Base-by-base conservation (phyloP, 768 basidiomycete species). In the Myochromella boudieri region DNA sequence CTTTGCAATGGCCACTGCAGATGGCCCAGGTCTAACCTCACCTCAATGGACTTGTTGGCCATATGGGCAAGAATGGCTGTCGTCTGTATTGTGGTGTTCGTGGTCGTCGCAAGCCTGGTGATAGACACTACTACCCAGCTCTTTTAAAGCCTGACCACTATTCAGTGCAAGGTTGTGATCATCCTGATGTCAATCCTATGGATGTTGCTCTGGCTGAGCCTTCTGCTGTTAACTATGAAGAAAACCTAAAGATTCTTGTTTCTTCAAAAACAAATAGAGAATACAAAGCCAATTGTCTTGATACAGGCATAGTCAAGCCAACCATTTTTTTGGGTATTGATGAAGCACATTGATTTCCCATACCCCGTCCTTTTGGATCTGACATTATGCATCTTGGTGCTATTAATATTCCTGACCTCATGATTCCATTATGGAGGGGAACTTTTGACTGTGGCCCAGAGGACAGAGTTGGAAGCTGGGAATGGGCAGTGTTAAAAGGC, bases 311-410 rank as follows among this genome's bases (percentile, higher is more conserved):
- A 6, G 37, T 43, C 2, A 67, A 66, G 28, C 68, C 65, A 0
- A 67, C 53, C 12, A 55, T 74, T 4, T 60, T 72, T 36, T 38
- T 47, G 7, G 71, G 64, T 0, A 42, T 72, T 6, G 47, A 20
- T 17, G 10, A 31, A 2, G 11, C 40, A 1, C 21, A 46, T 9
- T 52, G 40, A 14, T 56, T 68, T n/a, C 51, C 56, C 2, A 48
- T 69, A 32, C 67, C 71, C 2, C 22, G 32, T 0, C 60, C 60
- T 24, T 74, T 70, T 40, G 37, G 52, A 9, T 50, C 51, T 0
- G 71, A 76, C 38, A 44, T 68, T 14, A 74, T 76, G 71, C 75
- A 76, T 53, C 58, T 66, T 1, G 34, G 37, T 3, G 28, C 46
- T 5, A 52, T 77, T 18, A 76, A 76, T 54, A 18, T 72, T 4